Evolutionary conservation across 495 filamentous ascomycete genomes (phyloP).

Genomic region (Hamigera avellanea): DNA sequence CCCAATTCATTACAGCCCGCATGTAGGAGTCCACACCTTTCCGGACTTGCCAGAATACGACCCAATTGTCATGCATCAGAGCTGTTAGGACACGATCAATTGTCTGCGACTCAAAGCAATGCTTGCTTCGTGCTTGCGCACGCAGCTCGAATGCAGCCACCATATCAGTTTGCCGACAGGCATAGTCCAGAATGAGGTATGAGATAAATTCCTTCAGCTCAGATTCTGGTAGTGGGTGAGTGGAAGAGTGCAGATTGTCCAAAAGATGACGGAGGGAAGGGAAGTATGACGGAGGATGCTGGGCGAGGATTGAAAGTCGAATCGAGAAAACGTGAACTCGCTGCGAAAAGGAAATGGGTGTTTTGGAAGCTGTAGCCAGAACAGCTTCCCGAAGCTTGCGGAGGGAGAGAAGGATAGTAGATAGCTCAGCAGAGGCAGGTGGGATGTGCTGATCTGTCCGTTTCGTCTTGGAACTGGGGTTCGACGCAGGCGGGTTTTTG

Average conservation of each 20-base stretch:
- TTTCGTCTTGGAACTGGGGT: slow-evolving; percentile 10
- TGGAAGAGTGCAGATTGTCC: slow-evolving; percentile 49
- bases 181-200: slow-evolving; percentile 79
- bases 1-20: slow-evolving; percentile 66
- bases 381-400: slow-evolving; percentile 87
- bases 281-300: slow-evolving; percentile 77
- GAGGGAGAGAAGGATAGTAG: slow-evolving; percentile 57
- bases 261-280: slow-evolving; percentile 76
- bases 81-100: slow-evolving; percentile 58
- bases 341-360: slow-evolving; percentile 48
- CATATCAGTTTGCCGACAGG: slow-evolving; percentile 71
- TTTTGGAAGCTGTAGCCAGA: slow-evolving; percentile 49
- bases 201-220: slow-evolving; percentile 67
- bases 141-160: slow-evolving; percentile 56
- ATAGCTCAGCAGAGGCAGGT: slow-evolving; percentile 40
- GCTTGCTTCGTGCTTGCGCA: slow-evolving; percentile 29
- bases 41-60: slow-evolving; percentile 61
- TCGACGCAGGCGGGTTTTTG: slow-evolving; percentile 26
- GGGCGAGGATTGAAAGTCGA: slow-evolving; percentile 65
- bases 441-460: slow-evolving; percentile 13
- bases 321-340: slow-evolving; percentile 72
- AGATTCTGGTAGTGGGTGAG: slow-evolving; percentile 46
- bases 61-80: slow-evolving; percentile 71
- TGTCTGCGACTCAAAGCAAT: slow-evolving; percentile 45
- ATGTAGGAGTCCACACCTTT: slow-evolving; percentile 64